Percentiles rank a stretch among this genome's conserved stretches.
phyloP scores from a whole-genome alignment of 306 rosid genomes.

The Fagus crenata region DNA sequence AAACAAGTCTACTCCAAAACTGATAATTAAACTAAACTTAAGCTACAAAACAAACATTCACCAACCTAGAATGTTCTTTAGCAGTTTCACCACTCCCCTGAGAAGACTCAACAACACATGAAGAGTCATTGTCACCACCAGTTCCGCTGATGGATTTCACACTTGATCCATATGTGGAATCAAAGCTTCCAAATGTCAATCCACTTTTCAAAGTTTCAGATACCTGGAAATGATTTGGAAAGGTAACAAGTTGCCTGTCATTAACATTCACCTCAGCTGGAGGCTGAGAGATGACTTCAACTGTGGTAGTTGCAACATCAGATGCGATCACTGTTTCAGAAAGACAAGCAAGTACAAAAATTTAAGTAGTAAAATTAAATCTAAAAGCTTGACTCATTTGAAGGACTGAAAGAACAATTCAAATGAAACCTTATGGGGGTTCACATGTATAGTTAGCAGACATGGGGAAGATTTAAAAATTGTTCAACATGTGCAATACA shows the following conservation, averaged over 20 bases:
- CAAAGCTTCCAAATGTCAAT: constrained; percentile 82
- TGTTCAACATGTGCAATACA: neutral
- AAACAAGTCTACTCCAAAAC: neutral
- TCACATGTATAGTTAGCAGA: neutral
- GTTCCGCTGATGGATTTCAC: constrained; percentile 38
- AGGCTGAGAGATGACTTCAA: constrained; percentile 36
- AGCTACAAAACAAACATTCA: constrained; percentile 30
- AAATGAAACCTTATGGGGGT: neutral
- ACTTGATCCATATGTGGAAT: constrained; percentile 32
- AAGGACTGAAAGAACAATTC: neutral
- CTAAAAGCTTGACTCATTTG: neutral
- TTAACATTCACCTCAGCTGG: constrained; percentile 36
- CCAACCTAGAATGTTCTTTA: constrained; percentile 62
- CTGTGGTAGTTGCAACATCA: constrained; percentile 47
- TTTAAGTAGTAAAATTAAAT: neutral
- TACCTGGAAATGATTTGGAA: constrained; percentile 79
- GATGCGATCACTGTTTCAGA: constrained; percentile 47
- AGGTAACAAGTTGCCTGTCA: constrained; percentile 56
- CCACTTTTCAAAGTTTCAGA: constrained; percentile 65
- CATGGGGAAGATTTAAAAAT: neutral
- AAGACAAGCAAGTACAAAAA: constrained; percentile 24
- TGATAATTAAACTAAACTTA: constrained; percentile 13
- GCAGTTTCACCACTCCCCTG: constrained; percentile 38
- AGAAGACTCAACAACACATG: constrained; percentile 41
- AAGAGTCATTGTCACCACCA: constrained; percentile 31